Conservation (phyloP, 225 moss, liverwort and hornwort species). For the Straminergon stramineum region DNA sequence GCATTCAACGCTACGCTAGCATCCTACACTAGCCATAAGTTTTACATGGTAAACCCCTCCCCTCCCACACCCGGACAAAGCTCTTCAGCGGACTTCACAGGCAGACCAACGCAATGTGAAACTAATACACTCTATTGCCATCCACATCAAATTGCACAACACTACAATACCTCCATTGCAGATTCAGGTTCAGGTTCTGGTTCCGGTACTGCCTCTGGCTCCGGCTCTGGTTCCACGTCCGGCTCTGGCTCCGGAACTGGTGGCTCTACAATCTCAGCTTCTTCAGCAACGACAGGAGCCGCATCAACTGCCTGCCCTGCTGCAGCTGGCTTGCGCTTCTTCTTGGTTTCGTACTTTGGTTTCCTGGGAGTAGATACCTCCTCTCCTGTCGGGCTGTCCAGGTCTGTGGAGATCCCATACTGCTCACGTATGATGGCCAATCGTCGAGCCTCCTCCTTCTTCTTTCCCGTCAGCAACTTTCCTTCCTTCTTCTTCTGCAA, state of each 20-base stretch:
- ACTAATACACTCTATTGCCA: neutral
- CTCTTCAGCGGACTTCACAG: neutral
- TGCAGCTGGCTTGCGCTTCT: constrained; percentile 68
- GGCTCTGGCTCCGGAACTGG: constrained; percentile 26
- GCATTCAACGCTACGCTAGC: neutral
- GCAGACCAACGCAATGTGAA: neutral
- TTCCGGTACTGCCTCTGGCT: constrained; percentile 14
- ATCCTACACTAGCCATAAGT: neutral
- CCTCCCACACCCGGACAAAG: neutral
- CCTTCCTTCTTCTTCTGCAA: constrained; percentile 97
- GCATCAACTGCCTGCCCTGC: constrained; percentile 33
- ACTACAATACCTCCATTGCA: constrained; percentile 38
- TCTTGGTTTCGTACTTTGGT: constrained; percentile 87
- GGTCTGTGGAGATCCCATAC: constrained; percentile 56
- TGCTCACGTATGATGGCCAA: constrained; percentile 90
- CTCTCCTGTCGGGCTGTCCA: constrained; percentile 52
- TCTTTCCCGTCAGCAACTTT: constrained; percentile 84
- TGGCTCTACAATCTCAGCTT: constrained; percentile 41
- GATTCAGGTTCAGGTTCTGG: constrained; percentile 13
- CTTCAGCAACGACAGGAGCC: constrained; percentile 18
- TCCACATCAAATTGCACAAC: neutral
- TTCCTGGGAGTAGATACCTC: constrained; percentile 56
- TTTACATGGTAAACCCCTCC: neutral
- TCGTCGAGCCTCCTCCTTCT: constrained; percentile 84
- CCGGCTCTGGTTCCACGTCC: constrained; percentile 21